A percentile compares a stretch with the other conserved stretches of the same genome.
Conservation (phyloP, 1,284 basidiomycete genomes). For the Tylopilus orsonianus region DNA sequence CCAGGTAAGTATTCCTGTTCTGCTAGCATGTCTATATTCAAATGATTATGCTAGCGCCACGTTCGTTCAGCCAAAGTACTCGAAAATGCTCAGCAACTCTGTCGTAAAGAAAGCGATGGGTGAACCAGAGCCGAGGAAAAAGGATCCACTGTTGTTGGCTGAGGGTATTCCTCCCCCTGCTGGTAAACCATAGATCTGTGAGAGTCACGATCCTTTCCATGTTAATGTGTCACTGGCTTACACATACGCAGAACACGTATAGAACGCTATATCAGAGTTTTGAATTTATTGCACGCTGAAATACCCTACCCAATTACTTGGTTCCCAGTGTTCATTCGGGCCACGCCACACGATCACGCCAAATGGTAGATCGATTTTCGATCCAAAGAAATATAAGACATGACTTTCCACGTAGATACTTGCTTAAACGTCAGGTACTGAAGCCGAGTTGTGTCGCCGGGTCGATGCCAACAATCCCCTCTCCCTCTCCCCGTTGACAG, state of each 20-base stretch:
- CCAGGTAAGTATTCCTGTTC: slow-evolving; percentile 53
- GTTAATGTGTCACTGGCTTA: not conserved
- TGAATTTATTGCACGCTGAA: not conserved
- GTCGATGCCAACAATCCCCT: not conserved
- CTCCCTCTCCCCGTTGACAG: not conserved
- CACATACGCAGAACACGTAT: not conserved
- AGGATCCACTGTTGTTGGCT: slow-evolving; percentile 24
- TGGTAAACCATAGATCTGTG: slow-evolving; percentile 26
- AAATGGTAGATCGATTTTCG: too few species aligned
- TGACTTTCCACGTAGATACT: too few species aligned
- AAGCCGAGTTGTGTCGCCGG: not conserved
- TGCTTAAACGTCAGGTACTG: not conserved
- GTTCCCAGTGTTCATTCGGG: too few species aligned
- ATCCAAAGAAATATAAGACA: too few species aligned
- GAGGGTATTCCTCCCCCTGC: slow-evolving; percentile 30
- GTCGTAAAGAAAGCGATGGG: slow-evolving; percentile 51
- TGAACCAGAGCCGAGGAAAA: slow-evolving; percentile 36
- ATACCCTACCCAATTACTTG: slow-evolving; percentile 6
- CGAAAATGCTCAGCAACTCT: slow-evolving; percentile 62
- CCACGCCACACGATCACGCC: too few species aligned
- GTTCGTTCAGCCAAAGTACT: slow-evolving; percentile 85
- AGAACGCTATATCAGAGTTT: not conserved
- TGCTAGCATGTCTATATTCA: too few species aligned
- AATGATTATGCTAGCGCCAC: slow-evolving; percentile 47
- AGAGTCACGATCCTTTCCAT: not conserved